Conservation (phyloP, 768 basidiomycete species). For the Daedaleopsis sinensis region DNA sequence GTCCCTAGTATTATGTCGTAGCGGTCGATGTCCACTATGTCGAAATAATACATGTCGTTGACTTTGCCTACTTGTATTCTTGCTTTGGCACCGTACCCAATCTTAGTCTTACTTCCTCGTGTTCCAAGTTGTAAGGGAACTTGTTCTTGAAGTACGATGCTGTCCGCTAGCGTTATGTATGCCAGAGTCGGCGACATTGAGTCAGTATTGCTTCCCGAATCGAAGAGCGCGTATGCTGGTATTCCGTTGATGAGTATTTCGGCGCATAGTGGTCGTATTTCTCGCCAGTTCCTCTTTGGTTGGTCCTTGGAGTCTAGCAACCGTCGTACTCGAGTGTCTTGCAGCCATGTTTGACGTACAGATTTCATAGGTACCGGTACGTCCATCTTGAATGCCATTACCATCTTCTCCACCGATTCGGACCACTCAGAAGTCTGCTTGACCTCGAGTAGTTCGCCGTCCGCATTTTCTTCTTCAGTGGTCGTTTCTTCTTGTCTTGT, state of each 20-base stretch:
- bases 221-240: conserved; percentile 23
- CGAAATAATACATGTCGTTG: background rate
- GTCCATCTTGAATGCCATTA: no score
- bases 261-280: no score
- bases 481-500: no score
- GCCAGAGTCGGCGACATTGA: conserved; percentile 29
- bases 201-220: conserved; percentile 28
- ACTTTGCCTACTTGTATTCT: conserved; percentile 11
- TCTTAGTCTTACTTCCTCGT: conserved; percentile 31
- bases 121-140: conserved; percentile 36
- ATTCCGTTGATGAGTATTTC: conserved; percentile 11
- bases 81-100: conserved; percentile 32
- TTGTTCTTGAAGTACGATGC: conserved; percentile 17
- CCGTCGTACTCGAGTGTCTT: no score
- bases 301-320: no score
- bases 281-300: no score
- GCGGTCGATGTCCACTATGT: conserved; percentile 7
- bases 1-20: conserved; percentile 39
- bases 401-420: no score
- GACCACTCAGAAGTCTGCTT: no score
- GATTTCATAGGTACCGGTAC: no score
- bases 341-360: no score
- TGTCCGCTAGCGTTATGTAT: conserved; percentile 6
- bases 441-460: no score
- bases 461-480: no score